Evolutionary conservation across 768 basidiomycete genomes (phyloP), one percentile per base, ranked within the genome.

Genomic region (Lentinula boryana): DNA sequence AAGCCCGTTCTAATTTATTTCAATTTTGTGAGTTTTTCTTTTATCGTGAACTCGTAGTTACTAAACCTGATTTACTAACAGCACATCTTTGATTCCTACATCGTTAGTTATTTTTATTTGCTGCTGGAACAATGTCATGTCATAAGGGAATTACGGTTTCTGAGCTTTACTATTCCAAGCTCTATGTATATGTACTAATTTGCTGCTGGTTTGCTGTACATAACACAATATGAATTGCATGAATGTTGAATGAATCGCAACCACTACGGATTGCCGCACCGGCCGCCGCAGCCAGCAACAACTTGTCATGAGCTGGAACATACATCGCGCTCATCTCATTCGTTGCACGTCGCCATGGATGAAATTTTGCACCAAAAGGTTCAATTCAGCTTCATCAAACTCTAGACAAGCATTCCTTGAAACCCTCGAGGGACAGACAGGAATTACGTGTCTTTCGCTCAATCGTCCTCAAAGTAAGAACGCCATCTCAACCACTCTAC

Each of bases 391-490:
- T 27, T 44, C 18, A 27, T 21, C 33, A 18, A 51, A 52, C 27
- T 53, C 49, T 27, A 54, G 31, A 50, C 67, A 80, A 56, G 81
- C 80, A 5, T 81, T 79, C 64, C 73, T 90, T 31, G 80, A 87
- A 67, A 78, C 80, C 18, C 68, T 84, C 15, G 64, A 70, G 32
- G 77, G 79, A 15, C 77, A 84, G 64, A 84, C 85, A 7, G 91
- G 91, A 7, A 79, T 94, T 54, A 78, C 82, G 18, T 88, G 81
- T 65, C 78, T 95, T 18, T 84, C 84, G n/a, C 82, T 95, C 61
- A 90, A 95, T 68, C 79, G 91, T 62, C 90, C 92, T 7, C 80
- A 88, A 65, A 86, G 84, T 66, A 93, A 87, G 80, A 96, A 96
- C 75, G 92, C 94, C 21, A 91, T 96, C 49, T 94, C 92, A 2